These are phyloP conservation scores for Hypocrella siamensis DNA, from an alignment of 2,329 filamentous ascomycete species.

Conservation along the genomic window DNA sequence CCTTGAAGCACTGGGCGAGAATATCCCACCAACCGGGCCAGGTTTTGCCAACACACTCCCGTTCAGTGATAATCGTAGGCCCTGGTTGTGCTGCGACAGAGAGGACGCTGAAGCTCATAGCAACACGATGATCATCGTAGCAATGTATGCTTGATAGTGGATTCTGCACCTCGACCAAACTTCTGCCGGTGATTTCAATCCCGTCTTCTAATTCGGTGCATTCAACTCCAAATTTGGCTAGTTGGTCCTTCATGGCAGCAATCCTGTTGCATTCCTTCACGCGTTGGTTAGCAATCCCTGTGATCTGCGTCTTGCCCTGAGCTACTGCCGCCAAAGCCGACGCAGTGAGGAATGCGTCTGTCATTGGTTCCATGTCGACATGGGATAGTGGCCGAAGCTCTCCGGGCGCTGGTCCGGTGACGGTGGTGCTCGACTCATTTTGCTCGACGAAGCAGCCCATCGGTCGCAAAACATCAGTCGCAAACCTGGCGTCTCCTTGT, in stretches of 20 bases:
- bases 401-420: constrained; percentile 71
- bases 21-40: constrained; percentile 99
- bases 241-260: constrained; percentile 82
- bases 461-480: constrained; percentile 71
- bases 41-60: constrained; percentile 90
- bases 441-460: constrained; percentile 93
- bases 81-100: constrained; percentile 54
- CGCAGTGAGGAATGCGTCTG: constrained; percentile 91
- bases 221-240: constrained; percentile 80
- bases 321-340: constrained; percentile 86
- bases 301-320: constrained; percentile 68
- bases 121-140: constrained; percentile 94
- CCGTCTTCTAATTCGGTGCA: constrained; percentile 87
- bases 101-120: constrained; percentile 95
- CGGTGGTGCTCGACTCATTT: constrained; percentile 72
- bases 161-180: constrained; percentile 29
- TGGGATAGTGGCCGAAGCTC: constrained; percentile 59
- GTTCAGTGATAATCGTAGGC: constrained; percentile 67
- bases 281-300: constrained; percentile 90
- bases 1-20: constrained; percentile 62
- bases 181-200: constrained; percentile 53
- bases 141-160: constrained; percentile 64
- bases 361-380: constrained; percentile 99
- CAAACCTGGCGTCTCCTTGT: constrained; percentile 90
- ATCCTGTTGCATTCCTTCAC: constrained; percentile 99